Evolutionary conservation across 140 eudicot species (phyloP), one percentile per base, ranked within the genome.

Genomic region (Senecio squalidus): DNA sequence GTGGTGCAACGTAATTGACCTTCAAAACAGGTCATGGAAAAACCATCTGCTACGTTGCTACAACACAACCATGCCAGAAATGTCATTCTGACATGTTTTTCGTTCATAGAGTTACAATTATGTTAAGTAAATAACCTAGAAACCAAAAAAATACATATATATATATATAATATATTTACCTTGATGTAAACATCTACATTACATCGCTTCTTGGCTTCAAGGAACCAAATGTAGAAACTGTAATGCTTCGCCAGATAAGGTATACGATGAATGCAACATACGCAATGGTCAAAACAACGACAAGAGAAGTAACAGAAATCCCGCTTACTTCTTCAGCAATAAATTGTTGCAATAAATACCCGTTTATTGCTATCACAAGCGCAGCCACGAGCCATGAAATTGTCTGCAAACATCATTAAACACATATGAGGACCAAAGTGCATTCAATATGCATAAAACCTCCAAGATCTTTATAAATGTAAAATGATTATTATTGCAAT

Each of bases 321-420:
- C 97, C 97, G n/a, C 77, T 75, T 51, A 78, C 89, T 80, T 80
- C 89, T 45, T 80, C 62, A 9, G 77, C 74, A 33, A 82, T 64
- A 58, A 86, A 90, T 1, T 90, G 94, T 54, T 78, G 64, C 78
- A 90, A 34, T 15, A 90, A 77, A 70, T 90, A 90, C 40, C 94
- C 97, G 8, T 90, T 90, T 68, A 90, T 85, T 44, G 81, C 81
- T 10, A 85, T 90, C 66, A 85, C 89, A 36, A 90, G 68, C 6
- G 61, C 87, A 34, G 97, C 97, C 28, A 90, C 90, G 23, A 85
- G 76, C 97, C 97, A 90, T 21, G 97, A 83, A 3, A 83, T 70
- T 25, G 67, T 60, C 97, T 90, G 62, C 66, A 76, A 60, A 57
- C 7, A 64, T 53, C n/a, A 74, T 21, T 38, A 27, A n/a, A 54